A percentile compares a stretch with the other conserved stretches of the same genome.
phyloP scores from a whole-genome alignment of 176 grass and related monocot genomes.

The Cenchrus purpureus region DNA sequence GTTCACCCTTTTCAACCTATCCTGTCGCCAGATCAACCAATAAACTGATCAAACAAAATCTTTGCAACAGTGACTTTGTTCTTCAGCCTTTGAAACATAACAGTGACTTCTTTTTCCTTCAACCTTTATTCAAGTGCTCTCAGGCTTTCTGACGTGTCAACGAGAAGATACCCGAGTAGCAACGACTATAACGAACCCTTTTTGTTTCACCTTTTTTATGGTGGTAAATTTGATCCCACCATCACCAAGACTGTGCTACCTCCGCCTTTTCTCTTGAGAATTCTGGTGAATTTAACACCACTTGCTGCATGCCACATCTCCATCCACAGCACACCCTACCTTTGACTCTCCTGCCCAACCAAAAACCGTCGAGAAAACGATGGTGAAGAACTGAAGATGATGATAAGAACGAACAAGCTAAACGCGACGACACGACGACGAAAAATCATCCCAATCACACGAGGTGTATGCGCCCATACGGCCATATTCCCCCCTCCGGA shows the following conservation, averaged over 20 bases:
- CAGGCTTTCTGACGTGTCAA: background rate
- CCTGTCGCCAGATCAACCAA: background rate
- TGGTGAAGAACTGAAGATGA: background rate
- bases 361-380: no score
- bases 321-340: background rate
- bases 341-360: no score
- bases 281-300: no score
- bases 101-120: no score
- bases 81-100: background rate
- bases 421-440: background rate
- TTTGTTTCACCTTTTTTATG: background rate
- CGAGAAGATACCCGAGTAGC: background rate
- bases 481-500: background rate
- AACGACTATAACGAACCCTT: background rate
- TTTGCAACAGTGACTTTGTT: background rate
- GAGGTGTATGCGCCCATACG: conserved; percentile 23
- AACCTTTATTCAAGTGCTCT: background rate
- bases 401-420: conserved; percentile 1
- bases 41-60: conserved; percentile 2
- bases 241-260: no score
- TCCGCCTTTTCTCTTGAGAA: no score
- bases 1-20: background rate
- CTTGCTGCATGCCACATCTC: background rate
- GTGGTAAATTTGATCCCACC: background rate
- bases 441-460: conserved; percentile 20